These are phyloP conservation scores for Mycena rosella DNA, from an alignment of 768 basidiomycete species.

Conservation along the genomic window DNA sequence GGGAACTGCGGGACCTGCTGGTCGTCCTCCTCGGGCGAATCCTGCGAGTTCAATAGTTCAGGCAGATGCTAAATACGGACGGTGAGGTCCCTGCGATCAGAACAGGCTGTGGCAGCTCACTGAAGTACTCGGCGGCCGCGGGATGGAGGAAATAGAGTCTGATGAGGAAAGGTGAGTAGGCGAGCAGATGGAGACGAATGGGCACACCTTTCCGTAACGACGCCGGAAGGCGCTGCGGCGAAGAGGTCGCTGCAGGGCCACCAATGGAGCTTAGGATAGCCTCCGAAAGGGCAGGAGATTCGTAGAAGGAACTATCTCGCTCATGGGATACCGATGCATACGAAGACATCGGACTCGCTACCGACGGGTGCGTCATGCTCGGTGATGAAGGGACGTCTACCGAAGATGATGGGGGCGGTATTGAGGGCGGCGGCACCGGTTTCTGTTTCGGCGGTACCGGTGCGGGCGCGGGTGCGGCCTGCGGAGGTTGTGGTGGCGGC, in stretches of 20 bases:
- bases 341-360: slow-evolving; percentile 86
- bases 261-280: slow-evolving; percentile 57
- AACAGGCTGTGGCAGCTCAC: slow-evolving; percentile 46
- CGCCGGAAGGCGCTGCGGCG: slow-evolving; percentile 62
- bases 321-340: slow-evolving; percentile 77
- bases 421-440: slow-evolving; percentile 44
- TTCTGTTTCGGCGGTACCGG: slow-evolving; percentile 45
- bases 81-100: not conserved
- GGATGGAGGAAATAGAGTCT: slow-evolving; percentile 62
- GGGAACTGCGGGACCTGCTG: slow-evolving; percentile 64
- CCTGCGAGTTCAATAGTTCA: slow-evolving; percentile 2
- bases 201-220: slow-evolving; percentile 63
- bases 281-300: slow-evolving; percentile 82
- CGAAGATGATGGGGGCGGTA: slow-evolving; percentile 51
- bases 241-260: slow-evolving; percentile 66
- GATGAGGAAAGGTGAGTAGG: slow-evolving; percentile 5
- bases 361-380: slow-evolving; percentile 85
- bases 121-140: slow-evolving; percentile 54
- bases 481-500: slow-evolving; percentile 26
- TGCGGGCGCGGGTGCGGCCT: slow-evolving; percentile 45
- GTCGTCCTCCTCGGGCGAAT: not conserved
- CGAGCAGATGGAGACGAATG: slow-evolving; percentile 29
- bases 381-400: slow-evolving; percentile 71
- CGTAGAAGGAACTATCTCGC: slow-evolving; percentile 76
- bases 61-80: slow-evolving; percentile 9